A percentile compares a stretch with the other conserved stretches of the same genome.
Conservation (phyloP, 2,329 filamentous ascomycete species). For the Fusarium hainanense region DNA sequence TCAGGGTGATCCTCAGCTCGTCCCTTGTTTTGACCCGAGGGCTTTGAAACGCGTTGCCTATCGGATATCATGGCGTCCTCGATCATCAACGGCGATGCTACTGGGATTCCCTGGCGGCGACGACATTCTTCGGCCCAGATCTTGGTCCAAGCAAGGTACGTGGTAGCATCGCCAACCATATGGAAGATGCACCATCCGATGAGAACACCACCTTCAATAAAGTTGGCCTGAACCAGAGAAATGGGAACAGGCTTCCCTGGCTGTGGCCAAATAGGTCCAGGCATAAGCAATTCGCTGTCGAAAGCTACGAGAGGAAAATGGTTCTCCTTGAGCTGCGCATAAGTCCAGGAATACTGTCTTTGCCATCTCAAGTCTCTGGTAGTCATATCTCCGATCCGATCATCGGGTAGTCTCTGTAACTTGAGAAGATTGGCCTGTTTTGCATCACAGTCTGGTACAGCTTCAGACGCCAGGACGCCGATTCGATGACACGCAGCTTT, state of each 20-base stretch:
- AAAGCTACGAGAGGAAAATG: slow-evolving; percentile 21
- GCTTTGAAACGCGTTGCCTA: background rate
- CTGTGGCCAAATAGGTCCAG: slow-evolving; percentile 12
- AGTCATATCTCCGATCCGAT: background rate
- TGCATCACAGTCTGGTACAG: slow-evolving; percentile 11
- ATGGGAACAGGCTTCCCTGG: background rate
- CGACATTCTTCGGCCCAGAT: slow-evolving; percentile 32
- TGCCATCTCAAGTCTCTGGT: slow-evolving; percentile 3
- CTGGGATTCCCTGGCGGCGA: slow-evolving; percentile 1
- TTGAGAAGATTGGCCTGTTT: slow-evolving; percentile 16
- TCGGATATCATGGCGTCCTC: slow-evolving; percentile 14
- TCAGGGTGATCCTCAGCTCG: slow-evolving; percentile 13
- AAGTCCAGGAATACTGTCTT: background rate
- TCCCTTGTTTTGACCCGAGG: slow-evolving; percentile 17
- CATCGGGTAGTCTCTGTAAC: slow-evolving; percentile 1
- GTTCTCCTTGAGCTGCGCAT: slow-evolving; percentile 7
- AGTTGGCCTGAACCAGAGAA: slow-evolving; percentile 19
- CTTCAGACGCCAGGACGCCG: slow-evolving; percentile 17
- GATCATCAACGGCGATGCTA: background rate
- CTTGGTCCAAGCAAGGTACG: slow-evolving; percentile 26
- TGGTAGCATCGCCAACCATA: slow-evolving; percentile 26
- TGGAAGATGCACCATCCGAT: slow-evolving; percentile 26
- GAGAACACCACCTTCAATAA: slow-evolving; percentile 22
- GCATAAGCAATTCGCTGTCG: slow-evolving; percentile 11
- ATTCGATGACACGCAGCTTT: slow-evolving; percentile 8